Conservation (phyloP, 2,329 filamentous ascomycete genomes). For the Fusarium pseudocircinatum region DNA sequence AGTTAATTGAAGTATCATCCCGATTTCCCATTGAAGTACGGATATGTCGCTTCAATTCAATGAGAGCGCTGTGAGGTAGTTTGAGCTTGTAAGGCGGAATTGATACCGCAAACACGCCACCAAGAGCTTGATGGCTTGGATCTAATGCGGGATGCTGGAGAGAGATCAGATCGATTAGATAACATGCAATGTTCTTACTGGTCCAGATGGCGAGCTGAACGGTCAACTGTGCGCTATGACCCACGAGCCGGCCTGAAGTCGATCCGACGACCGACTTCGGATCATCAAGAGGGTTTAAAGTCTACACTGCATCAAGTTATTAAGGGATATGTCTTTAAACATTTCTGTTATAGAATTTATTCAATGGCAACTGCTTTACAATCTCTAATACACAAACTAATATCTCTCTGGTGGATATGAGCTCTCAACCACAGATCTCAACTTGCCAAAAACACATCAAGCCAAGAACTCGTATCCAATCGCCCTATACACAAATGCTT, state of each 20-base stretch:
- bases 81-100: background rate
- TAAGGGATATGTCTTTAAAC: background rate
- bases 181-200: constrained; percentile 3
- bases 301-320: background rate
- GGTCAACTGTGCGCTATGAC: background rate
- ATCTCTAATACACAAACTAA: background rate
- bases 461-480: background rate
- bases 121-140: background rate
- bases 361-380: background rate
- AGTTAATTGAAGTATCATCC: background rate
- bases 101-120: background rate
- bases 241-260: background rate
- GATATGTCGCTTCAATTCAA: background rate
- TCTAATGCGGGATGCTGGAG: background rate
- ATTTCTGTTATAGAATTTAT: background rate
- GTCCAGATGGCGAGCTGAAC: constrained; percentile 14
- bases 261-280: background rate
- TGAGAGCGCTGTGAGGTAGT: background rate
- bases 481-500: background rate
- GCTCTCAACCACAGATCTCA: background rate
- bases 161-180: constrained; percentile 40
- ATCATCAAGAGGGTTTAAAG: background rate
- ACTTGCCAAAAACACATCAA: background rate
- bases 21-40: too few species aligned
- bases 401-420: background rate